A percentile compares a stretch with the other conserved stretches of the same genome.
Conservation (phyloP, 306 rosid species). For the Malus sylvestris region DNA sequence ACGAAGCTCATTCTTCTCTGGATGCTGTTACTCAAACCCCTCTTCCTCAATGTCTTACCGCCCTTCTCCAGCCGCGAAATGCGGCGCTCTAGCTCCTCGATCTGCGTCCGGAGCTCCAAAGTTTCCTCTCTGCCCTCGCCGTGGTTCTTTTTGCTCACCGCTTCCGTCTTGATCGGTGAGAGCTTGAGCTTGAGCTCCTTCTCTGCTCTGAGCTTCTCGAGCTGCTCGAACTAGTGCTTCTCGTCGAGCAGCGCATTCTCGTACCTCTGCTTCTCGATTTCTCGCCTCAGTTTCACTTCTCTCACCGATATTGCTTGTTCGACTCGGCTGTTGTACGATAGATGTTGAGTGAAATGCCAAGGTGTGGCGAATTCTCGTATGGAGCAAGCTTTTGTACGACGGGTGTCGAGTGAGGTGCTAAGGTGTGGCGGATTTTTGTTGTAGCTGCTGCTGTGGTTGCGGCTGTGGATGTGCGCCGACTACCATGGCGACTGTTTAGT, state of each 20-base stretch:
- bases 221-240: background rate
- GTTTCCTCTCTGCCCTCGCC: background rate
- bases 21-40: background rate
- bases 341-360: too few species aligned
- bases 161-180: background rate
- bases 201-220: background rate
- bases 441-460: too few species aligned
- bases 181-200: background rate
- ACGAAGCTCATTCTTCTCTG: background rate
- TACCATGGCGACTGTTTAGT: too few species aligned
- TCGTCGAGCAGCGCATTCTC: background rate
- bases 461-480: too few species aligned
- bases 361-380: too few species aligned
- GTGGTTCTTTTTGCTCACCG: background rate
- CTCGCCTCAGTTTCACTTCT: background rate
- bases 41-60: background rate
- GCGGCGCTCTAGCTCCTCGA: background rate
- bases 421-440: too few species aligned
- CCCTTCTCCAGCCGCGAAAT: background rate
- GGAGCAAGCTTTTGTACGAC: too few species aligned
- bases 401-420: too few species aligned
- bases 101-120: background rate
- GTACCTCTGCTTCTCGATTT: background rate
- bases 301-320: background rate
- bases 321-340: background rate